Conservation (phyloP, 2,329 filamentous ascomycete genomes). For the Epicoccum nigrum region DNA sequence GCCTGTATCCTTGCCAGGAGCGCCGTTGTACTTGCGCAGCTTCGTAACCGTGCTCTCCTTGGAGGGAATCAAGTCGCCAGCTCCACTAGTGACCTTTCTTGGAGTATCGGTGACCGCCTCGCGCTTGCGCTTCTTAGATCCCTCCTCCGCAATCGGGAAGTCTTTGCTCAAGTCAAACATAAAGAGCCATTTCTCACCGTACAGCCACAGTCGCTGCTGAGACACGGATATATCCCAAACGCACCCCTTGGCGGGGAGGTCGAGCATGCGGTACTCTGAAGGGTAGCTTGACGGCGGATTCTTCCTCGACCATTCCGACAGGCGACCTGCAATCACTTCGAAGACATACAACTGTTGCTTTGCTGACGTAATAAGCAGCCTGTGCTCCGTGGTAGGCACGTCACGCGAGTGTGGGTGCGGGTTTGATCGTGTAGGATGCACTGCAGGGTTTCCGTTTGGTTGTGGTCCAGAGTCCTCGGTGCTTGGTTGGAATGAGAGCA, state of each 20-base stretch:
- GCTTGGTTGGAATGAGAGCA: constrained; percentile 56
- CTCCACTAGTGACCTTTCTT: constrained; percentile 55
- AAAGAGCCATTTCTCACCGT: constrained; percentile 83
- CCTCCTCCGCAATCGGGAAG: constrained; percentile 52
- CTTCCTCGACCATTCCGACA: constrained; percentile 84
- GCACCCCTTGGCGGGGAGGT: constrained; percentile 81
- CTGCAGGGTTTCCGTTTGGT: constrained; percentile 55
- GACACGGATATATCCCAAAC: constrained; percentile 75
- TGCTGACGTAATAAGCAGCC: constrained; percentile 66
- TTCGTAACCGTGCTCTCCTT: constrained; percentile 55
- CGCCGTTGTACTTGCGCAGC: constrained; percentile 55
- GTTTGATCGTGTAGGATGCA: constrained; percentile 58
- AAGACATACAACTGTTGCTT: constrained; percentile 77
- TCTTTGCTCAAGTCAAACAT: constrained; percentile 88
- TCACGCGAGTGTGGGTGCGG: constrained; percentile 63
- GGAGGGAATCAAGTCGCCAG: constrained; percentile 60
- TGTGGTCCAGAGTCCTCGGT: constrained; percentile 24
- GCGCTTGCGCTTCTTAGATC: constrained; percentile 40
- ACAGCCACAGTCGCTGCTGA: constrained; percentile 75
- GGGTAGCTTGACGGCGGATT: constrained; percentile 81
- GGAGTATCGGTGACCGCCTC: constrained; percentile 21
- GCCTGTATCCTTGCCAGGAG: constrained; percentile 40
- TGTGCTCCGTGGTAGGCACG: constrained; percentile 59
- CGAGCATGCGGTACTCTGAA: constrained; percentile 72
- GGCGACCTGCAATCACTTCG: constrained; percentile 74